Evolutionary conservation across 1,284 basidiomycete species (phyloP).

Genomic region (Anthracocystis walkeri): DNA sequence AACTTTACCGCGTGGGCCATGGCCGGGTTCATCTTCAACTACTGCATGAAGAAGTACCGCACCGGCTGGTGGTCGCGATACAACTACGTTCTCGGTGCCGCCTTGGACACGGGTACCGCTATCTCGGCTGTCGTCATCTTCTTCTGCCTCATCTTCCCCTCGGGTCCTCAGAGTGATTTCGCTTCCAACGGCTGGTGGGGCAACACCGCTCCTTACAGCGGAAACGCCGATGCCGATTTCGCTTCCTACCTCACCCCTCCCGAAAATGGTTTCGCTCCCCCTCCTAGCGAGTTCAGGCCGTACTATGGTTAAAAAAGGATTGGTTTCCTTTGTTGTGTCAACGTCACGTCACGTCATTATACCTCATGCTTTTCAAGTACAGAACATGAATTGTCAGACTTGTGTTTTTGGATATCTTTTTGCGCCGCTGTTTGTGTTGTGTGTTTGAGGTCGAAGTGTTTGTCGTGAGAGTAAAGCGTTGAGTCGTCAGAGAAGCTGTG

Average conservation of each 20-base stretch:
- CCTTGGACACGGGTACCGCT: conserved; percentile 69
- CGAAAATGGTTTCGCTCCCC: conserved; percentile 27
- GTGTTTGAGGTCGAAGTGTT: too few species aligned
- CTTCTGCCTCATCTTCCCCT: conserved; percentile 50
- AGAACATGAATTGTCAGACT: background rate
- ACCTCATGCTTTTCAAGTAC: background rate
- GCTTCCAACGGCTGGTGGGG: conserved; percentile 57
- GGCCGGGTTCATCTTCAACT: conserved; percentile 72
- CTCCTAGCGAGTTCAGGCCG: conserved; percentile 29
- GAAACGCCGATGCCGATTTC: conserved; percentile 37
- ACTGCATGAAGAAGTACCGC: conserved; percentile 62
- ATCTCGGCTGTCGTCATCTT: conserved; percentile 57
- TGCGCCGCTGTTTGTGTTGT: background rate
- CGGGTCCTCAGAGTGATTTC: conserved; percentile 41
- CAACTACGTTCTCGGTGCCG: conserved; percentile 70
- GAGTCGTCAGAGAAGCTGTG: too few species aligned
- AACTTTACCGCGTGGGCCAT: conserved; percentile 68
- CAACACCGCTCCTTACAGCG: conserved; percentile 58
- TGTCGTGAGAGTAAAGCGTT: too few species aligned
- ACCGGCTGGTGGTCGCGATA: conserved; percentile 70
- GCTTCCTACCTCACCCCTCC: conserved; percentile 25
- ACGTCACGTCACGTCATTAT: conserved; percentile 6
- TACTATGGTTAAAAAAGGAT: conserved; percentile 14
- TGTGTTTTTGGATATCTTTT: background rate
- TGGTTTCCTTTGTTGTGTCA: conserved; percentile 1